phyloP scores from a whole-genome alignment of 176 grass and related monocot species.

The Themeda triandra region DNA sequence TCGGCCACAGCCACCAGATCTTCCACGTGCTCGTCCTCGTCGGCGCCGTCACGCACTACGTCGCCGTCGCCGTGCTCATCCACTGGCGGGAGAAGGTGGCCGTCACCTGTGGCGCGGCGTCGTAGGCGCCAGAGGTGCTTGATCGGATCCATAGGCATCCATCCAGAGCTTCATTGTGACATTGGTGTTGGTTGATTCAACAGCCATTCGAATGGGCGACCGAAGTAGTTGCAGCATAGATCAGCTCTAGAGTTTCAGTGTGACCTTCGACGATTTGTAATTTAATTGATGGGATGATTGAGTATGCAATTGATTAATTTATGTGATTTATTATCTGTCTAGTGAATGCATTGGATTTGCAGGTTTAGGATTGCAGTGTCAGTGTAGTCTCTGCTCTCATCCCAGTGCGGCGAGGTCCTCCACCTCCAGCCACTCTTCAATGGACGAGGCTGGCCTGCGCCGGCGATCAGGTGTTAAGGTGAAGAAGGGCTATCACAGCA shows the following conservation, averaged over 20 bases:
- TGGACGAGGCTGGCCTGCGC: too few species aligned
- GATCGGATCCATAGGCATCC: background rate
- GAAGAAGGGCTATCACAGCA: too few species aligned
- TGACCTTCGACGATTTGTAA: background rate
- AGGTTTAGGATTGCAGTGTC: background rate
- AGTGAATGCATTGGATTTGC: background rate
- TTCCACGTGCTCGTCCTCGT: constrained; percentile 86
- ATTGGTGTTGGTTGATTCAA: background rate
- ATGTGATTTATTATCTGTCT: background rate
- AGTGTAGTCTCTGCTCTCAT: background rate
- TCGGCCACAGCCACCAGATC: constrained; percentile 93
- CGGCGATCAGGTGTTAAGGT: too few species aligned
- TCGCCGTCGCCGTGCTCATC: constrained; percentile 56
- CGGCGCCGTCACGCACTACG: constrained; percentile 74
- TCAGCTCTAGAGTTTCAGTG: background rate
- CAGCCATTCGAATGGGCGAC: background rate
- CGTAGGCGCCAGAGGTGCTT: background rate
- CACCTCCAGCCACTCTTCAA: too few species aligned
- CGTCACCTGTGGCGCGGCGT: constrained; percentile 22
- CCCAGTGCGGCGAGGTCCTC: background rate
- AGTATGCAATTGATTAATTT: background rate
- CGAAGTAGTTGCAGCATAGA: background rate
- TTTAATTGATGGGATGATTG: background rate
- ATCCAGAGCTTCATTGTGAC: background rate
- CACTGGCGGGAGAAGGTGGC: constrained; percentile 61